Evolutionary conservation across 345 rosid genomes (phyloP).

Genomic region (Hypericum androsaemum): DNA sequence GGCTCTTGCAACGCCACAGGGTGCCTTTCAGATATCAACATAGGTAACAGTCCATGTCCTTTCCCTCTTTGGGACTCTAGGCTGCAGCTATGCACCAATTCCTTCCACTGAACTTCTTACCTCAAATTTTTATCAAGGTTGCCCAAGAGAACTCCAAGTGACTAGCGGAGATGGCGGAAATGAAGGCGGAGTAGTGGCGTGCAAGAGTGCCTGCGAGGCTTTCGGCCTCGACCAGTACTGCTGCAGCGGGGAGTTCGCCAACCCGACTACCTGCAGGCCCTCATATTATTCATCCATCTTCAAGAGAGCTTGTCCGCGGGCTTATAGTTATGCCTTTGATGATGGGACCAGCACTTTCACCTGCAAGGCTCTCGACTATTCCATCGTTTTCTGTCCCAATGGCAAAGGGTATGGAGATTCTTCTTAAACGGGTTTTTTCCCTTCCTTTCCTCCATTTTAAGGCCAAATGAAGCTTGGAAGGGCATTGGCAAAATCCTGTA

Average conservation of each 20-base stretch:
- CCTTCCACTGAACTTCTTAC: not conserved
- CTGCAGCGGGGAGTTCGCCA: constrained; percentile 86
- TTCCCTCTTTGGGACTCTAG: not conserved
- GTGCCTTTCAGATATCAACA: constrained; percentile 54
- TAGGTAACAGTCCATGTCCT: constrained; percentile 28
- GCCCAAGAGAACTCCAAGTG: constrained; percentile 92
- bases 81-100: not conserved
- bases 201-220: constrained; percentile 86
- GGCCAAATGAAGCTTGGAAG: no score
- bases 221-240: constrained; percentile 79
- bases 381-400: constrained; percentile 65
- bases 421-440: no score
- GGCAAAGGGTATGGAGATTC: not conserved
- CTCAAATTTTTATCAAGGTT: constrained; percentile 27
- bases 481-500: no score
- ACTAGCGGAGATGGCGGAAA: constrained; percentile 32
- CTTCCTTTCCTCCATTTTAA: no score
- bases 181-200: constrained; percentile 40
- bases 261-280: constrained; percentile 63
- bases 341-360: constrained; percentile 78
- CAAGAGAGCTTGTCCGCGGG: constrained; percentile 81
- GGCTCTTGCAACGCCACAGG: constrained; percentile 79
- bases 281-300: constrained; percentile 64
- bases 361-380: constrained; percentile 73
- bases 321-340: constrained; percentile 78